Conservation (phyloP, 2,329 filamentous ascomycete species). For the Exophiala dermatitidis region DNA sequence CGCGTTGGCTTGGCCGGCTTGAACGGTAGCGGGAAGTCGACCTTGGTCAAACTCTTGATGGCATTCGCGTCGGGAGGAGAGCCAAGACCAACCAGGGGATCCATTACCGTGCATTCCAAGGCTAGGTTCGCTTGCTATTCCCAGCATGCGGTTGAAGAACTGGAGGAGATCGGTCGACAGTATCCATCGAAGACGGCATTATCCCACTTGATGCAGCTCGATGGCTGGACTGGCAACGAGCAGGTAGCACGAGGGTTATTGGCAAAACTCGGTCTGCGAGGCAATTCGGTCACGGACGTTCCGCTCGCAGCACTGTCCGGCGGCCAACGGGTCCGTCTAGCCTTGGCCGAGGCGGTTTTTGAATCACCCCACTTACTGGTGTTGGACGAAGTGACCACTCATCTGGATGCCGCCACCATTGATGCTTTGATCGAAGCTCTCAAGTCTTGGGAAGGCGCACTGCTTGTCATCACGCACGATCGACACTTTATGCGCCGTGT, state of each 20-base stretch:
- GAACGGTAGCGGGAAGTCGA: constrained; percentile 78
- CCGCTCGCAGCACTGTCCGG: constrained; percentile 68
- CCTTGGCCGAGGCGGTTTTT: constrained; percentile 63
- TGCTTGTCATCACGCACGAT: constrained; percentile 74
- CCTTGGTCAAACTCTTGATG: constrained; percentile 64
- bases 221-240: constrained; percentile 47
- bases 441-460: constrained; percentile 62
- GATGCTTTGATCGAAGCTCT: constrained; percentile 62
- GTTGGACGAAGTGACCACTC: constrained; percentile 75
- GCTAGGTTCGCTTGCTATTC: constrained; percentile 69
- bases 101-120: constrained; percentile 59
- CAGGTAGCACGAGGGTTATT: constrained; percentile 61
- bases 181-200: constrained; percentile 57
- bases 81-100: constrained; percentile 50
- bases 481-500: constrained; percentile 71
- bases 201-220: constrained; percentile 47
- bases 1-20: constrained; percentile 68
- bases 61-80: constrained; percentile 40
- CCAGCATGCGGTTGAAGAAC: constrained; percentile 66
- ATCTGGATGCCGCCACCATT: constrained; percentile 77
- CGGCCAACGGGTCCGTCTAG: constrained; percentile 64
- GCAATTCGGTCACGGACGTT: constrained; percentile 64
- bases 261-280: constrained; percentile 61
- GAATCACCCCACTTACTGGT: constrained; percentile 62
- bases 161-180: constrained; percentile 51